Evolutionary conservation across 2,329 filamentous ascomycete species (phyloP), one percentile per base, ranked within the genome.

Genomic region (Aureobasidium uvarum): DNA sequence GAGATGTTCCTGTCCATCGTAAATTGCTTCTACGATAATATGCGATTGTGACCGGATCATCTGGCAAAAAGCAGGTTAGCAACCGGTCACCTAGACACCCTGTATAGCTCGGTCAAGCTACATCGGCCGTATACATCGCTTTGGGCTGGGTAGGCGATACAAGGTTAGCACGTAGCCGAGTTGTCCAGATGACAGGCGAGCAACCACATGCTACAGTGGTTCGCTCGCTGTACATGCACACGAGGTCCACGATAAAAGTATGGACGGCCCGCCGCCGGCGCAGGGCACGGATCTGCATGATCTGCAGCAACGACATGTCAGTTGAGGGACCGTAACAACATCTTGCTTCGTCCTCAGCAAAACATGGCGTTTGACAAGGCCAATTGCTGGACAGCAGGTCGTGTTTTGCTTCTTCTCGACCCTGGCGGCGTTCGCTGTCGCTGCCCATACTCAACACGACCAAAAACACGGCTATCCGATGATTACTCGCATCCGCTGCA

Each of bases 171-270:
- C 14, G 56, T 60, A 60, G 31, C 56, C 56, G 56, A 60, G 41
- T 48, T 43, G 56, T 38, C 23, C 56, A 46, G 56, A 60, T 60
- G 56, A 48, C 43, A 48, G 43, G 56, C 56, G 54, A 58, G 56
- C 23, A 36, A 60, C 56, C 48, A 60, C 56, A 60, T 60, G 56
- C 43, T 38, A 60, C 56, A 48, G 41, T 48, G 41, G 55, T 45
- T 46, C 56, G 31, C 48, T 60, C n/a, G 41, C 56, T 60, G 56
- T 60, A 60, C 56, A 60, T 60, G 56, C 56, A 60, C 56, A 60
- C 56, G 56, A 60, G 56, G 56, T 60, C 43, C 56, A 60, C 56
- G 56, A 48, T 60, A 62, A 62, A 62, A 62, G 58, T 62, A 62
- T 62, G 58, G 33, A 36, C 58, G 58, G 58, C 58, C 58, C 58